Percentiles rank a stretch among this genome's conserved stretches.
These are phyloP conservation scores for Tulasnella sp. DNA, from an alignment of 768 basidiomycete genomes.

Conservation along the genomic window DNA sequence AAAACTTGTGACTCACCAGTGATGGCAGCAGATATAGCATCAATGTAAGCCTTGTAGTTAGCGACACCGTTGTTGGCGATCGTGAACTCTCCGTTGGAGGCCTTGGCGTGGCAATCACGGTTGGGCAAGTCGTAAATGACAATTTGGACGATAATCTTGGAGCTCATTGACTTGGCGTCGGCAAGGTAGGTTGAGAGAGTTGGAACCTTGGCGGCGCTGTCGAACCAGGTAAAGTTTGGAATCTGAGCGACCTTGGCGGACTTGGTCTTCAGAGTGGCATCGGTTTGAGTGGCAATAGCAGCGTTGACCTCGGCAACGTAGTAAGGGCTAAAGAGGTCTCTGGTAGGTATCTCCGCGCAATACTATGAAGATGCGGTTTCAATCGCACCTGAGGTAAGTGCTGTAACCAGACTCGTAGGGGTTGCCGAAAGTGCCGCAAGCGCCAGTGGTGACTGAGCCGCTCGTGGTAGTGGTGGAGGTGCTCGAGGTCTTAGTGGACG, in stretches of 20 bases:
- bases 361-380: too few relatives aligned
- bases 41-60: conserved; percentile 36
- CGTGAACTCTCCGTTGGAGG: conserved; percentile 39
- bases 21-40: conserved; percentile 19
- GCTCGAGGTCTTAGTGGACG: conserved; percentile 17
- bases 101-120: conserved; percentile 42
- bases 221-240: conserved; percentile 62
- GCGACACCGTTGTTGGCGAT: conserved; percentile 37
- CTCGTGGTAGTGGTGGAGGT: conserved; percentile 35
- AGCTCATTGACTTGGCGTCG: conserved; percentile 50
- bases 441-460: conserved; percentile 30
- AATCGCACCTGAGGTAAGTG: conserved; percentile 44
- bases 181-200: conserved; percentile 60
- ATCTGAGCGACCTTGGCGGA: conserved; percentile 54
- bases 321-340: conserved; percentile 41
- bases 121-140: conserved; percentile 56
- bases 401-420: conserved; percentile 50
- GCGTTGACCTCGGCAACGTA: conserved; percentile 54
- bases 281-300: conserved; percentile 51
- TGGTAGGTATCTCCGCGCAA: too few relatives aligned
- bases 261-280: conserved; percentile 51
- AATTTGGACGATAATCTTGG: conserved; percentile 46
- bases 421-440: conserved; percentile 40
- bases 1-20: conserved; percentile 35
- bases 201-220: conserved; percentile 54